Evolutionary conservation across 2,329 filamentous ascomycete species (phyloP), one percentile per base, ranked within the genome.

Genomic region (Huntiella decipiens): DNA sequence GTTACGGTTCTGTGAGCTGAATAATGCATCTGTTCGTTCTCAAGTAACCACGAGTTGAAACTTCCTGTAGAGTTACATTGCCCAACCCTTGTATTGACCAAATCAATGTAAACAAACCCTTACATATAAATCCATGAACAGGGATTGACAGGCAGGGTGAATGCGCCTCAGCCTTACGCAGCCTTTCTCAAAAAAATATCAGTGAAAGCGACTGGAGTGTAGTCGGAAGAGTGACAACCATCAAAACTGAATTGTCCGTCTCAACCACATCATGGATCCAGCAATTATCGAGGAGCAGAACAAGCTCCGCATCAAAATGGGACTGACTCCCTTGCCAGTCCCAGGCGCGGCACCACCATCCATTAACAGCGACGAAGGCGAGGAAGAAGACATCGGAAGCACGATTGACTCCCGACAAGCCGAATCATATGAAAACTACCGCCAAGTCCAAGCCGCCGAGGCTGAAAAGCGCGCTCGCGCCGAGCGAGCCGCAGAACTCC

Each of bases 271-370:
- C 39, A 76, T 76, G 66, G 74, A 79, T 60, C 67, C 77, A 55
- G 74, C 83, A 38, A 79, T 82, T 22, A 87, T 96, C 58, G 83
- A 92, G 62, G 86, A 95, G 70, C 85, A 84, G 53, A 96, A 96
- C 66, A 82, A 87, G 58, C 80, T 95, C 57, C 85, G 88, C 56
- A 70, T 79, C 55, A 84, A 85, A 43, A 76, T 95, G 65, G 88
- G 88, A 57, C 77, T 95, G 68, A 84, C 88, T 58, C 87, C 86
- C 19, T 66, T 96, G 56, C 84, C 86, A 17, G 82, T 92, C 8
- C 82, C 87, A 19, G 83, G 83, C 53, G 70, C 69, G 49, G 68
- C 54, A 34, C 46, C 53, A 6, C 49, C 55, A 12, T 52, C 66
- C 44, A 10, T 6, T 6, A 28, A 10, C 22, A 61, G 63, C 38